Evolutionary conservation across 202 grass and related monocot species (phyloP), one percentile per base, ranked within the genome.

Genomic region (Zoysia matrella): DNA sequence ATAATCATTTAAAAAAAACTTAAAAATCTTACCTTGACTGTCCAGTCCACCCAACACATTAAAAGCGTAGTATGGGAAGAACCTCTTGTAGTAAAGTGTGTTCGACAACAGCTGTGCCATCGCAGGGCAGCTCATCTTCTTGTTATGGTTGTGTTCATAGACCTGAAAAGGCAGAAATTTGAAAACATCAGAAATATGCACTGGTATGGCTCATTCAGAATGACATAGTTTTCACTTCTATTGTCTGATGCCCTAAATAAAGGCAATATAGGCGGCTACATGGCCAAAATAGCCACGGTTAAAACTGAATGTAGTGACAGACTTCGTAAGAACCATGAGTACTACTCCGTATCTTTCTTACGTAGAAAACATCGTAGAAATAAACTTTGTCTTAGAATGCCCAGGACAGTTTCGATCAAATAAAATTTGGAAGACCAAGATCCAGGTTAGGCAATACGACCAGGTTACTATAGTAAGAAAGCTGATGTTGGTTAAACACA

Each of bases 71-170:
- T 97, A 97, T 16, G 94, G 91, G 80, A 97, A 97, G 85, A 97
- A 94, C 40, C 91, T 86, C 74, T 97, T 97, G 68, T 94, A 94
- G 74, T 97, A 97, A 44, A 97, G 94, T 11, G 91, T 97, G 85
- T 97, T 97, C 3, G 94, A 97, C 42, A 97, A 71, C 16, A 94
- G 90, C 49, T 94, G 91, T 7, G 87, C 91, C 91, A 94, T 94
- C 1, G 89, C 94, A 75, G 94, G 89, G 73, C 94, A 97, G 71
- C 86, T 94, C 91, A 97, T 97, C 78, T 97, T 91, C 86, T 97
- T 97, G 85, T 92, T 97, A 89, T 94, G 90, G 73, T 80, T 89
- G 70, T 97, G 92, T 46, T 97, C 89, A 82, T 94, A 97, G n/a
- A 89, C 72, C 94, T 97, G 81, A 47, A 75, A 81, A 62, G 12